Conservation (phyloP, 2,329 filamentous ascomycete species). For the Ramichloridium luteum region DNA sequence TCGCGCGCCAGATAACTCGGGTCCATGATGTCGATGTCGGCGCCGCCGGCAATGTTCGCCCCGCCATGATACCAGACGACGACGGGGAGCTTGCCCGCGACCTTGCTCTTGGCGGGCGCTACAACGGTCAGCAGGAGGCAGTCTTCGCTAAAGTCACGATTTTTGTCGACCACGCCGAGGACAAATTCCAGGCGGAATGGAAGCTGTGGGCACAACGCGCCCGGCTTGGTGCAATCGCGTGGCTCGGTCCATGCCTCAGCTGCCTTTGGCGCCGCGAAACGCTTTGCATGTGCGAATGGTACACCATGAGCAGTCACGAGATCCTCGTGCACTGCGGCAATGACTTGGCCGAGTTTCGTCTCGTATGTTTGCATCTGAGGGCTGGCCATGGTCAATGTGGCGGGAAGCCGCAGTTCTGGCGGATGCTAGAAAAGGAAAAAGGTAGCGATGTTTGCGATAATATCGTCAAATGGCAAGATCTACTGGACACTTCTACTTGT, state of each 20-base stretch:
- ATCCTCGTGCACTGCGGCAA: background rate
- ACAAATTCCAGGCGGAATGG: background rate
- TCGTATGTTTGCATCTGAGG: background rate
- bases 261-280: background rate
- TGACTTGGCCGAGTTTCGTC: background rate
- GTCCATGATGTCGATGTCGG: conserved; percentile 1
- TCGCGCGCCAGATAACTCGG: background rate
- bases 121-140: background rate
- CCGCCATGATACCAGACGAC: conserved; percentile 1
- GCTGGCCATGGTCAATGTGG: too few species aligned
- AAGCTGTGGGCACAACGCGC: background rate
- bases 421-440: too few species aligned
- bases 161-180: background rate
- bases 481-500: too few species aligned
- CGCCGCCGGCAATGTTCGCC: conserved; percentile 1
- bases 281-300: background rate
- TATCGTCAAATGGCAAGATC: too few species aligned
- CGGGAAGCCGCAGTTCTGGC: too few species aligned
- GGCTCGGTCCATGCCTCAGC: background rate
- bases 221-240: background rate
- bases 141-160: conserved; percentile 1
- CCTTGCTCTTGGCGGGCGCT: background rate
- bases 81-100: background rate
- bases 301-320: background rate
- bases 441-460: too few species aligned